A percentile compares a stretch with the other conserved stretches of the same genome.
phyloP scores from a whole-genome alignment of 1,284 basidiomycete genomes.

The Puccinia triticina region DNA sequence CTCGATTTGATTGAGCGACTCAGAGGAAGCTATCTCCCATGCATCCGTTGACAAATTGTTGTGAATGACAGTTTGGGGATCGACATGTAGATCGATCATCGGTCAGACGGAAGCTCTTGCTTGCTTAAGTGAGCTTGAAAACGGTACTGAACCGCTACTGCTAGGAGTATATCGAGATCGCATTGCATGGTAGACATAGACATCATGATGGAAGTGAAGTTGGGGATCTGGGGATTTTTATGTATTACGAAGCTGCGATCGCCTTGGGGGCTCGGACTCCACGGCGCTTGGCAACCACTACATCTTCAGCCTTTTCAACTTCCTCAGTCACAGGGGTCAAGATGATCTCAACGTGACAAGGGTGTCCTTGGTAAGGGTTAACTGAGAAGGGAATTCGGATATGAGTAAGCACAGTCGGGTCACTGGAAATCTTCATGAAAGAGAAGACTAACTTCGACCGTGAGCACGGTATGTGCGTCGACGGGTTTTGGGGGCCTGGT shows the following conservation, averaged over 20 bases:
- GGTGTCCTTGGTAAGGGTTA: conserved; percentile 73
- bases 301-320: conserved; percentile 51
- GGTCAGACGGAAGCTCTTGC: too few relatives aligned
- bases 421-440: conserved; percentile 61
- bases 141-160: too few relatives aligned
- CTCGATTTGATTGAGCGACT: too few relatives aligned
- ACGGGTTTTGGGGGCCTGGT: conserved; percentile 99
- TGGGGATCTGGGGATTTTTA: neutral
- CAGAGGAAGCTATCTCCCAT: too few relatives aligned
- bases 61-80: too few relatives aligned
- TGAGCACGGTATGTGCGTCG: conserved; percentile 99
- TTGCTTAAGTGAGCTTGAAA: too few relatives aligned
- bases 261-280: conserved; percentile 36
- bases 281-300: conserved; percentile 35
- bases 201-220: conserved; percentile 22
- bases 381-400: conserved; percentile 49
- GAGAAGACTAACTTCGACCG: conserved; percentile 70
- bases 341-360: conserved; percentile 82
- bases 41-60: too few relatives aligned
- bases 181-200: conserved; percentile 42
- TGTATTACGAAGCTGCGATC: conserved; percentile 48
- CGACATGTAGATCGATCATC: neutral
- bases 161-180: conserved; percentile 19
- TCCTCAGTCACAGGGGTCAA: conserved; percentile 48
- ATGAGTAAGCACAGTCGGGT: conserved; percentile 66